These are phyloP conservation scores for Fusarium paranaense DNA, from an alignment of 2,329 filamentous ascomycete species.

Conservation along the genomic window DNA sequence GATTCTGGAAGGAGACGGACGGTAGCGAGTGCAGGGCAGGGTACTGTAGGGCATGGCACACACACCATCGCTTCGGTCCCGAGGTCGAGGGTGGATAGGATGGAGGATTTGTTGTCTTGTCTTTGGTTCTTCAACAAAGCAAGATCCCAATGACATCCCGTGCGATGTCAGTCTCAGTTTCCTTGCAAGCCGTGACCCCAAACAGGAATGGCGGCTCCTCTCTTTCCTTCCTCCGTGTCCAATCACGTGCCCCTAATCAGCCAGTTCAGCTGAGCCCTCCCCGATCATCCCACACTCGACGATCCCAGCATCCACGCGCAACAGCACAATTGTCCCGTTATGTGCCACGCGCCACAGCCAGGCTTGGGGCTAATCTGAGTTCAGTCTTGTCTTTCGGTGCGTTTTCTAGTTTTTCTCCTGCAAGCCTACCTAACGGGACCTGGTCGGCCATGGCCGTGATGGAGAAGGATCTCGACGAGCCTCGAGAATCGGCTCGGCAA, in stretches of 20 bases:
- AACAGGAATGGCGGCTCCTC: slow-evolving; percentile 31
- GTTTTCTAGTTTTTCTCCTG: slow-evolving; percentile 2
- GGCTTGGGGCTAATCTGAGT: neutral
- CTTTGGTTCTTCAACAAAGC: slow-evolving; percentile 24
- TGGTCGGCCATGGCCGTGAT: neutral
- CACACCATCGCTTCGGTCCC: slow-evolving; percentile 4
- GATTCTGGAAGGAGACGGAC: neutral
- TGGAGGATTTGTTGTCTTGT: neutral
- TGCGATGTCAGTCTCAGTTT: slow-evolving; percentile 27
- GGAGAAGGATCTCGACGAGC: slow-evolving; percentile 6
- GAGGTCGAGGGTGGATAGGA: neutral
- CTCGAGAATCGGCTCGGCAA: slow-evolving; percentile 17
- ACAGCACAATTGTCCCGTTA: slow-evolving; percentile 12
- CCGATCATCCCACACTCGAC: slow-evolving; percentile 29
- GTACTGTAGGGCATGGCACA: neutral
- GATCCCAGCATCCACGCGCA: slow-evolving; percentile 24
- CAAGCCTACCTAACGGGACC: neutral
- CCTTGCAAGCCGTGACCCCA: slow-evolving; percentile 30
- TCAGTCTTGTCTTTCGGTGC: slow-evolving; percentile 4
- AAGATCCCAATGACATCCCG: slow-evolving; percentile 27
- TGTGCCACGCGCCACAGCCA: slow-evolving; percentile 9
- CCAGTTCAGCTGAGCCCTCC: slow-evolving; percentile 40
- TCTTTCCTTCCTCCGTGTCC: slow-evolving; percentile 9
- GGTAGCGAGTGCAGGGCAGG: neutral
- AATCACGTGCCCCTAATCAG: slow-evolving; percentile 30